phyloP scores from a whole-genome alignment of 2,329 filamentous ascomycete genomes.

The Aspergillus costaricaensis region DNA sequence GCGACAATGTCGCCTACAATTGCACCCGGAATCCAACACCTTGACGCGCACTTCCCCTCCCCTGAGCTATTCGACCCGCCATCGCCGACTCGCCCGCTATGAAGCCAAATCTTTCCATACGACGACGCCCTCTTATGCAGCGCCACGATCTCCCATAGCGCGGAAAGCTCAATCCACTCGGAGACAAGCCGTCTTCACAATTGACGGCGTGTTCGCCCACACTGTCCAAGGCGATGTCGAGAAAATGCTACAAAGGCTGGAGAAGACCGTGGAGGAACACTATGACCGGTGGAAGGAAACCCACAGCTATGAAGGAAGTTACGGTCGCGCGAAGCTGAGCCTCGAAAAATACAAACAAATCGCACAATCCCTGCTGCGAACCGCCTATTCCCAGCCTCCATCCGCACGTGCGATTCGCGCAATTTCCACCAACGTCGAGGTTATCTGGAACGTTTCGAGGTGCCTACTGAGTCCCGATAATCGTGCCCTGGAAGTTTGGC shows the following conservation, averaged over 20 bases:
- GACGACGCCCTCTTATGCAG: neutral
- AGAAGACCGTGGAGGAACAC: neutral
- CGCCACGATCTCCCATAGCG: neutral
- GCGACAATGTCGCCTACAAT: neutral
- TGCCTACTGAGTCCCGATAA: neutral
- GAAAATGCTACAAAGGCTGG: neutral
- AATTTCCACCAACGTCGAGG: neutral
- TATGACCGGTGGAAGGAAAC: neutral
- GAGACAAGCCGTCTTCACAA: neutral
- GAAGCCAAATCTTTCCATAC: neutral
- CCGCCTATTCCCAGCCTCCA: neutral
- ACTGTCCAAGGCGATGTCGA: neutral
- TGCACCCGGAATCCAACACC: neutral
- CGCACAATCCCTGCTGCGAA: neutral
- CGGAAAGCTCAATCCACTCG: neutral
- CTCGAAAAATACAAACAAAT: neutral
- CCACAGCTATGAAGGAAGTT: neutral
- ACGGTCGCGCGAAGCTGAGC: neutral
- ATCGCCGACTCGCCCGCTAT: neutral
- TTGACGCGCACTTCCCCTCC: neutral
- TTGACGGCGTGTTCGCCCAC: neutral
- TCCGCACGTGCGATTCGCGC: neutral
- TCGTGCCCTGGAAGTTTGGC: neutral
- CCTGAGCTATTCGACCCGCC: neutral
- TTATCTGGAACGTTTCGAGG: neutral